Percentiles rank a stretch among this genome's conserved stretches.
Conservation (phyloP, 2,329 filamentous ascomycete species). For the Ophiognomonia clavigignenti-juglandacearum region DNA sequence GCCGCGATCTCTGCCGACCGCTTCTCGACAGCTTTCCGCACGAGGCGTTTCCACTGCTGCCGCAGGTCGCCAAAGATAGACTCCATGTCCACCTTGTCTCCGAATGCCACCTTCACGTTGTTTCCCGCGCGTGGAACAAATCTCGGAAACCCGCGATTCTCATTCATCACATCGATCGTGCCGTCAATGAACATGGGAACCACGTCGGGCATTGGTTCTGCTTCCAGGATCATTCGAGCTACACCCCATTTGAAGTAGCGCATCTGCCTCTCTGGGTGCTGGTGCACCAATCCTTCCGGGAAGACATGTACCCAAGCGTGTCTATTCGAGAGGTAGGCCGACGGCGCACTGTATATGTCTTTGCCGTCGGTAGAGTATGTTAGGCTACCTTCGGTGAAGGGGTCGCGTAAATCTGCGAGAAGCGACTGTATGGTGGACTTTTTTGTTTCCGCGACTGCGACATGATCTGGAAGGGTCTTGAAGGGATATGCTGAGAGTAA, state of each 20-base stretch:
- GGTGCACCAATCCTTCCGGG: slow-evolving; percentile 91
- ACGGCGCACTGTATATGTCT: slow-evolving; percentile 66
- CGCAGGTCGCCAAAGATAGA: slow-evolving; percentile 73
- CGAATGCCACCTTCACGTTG: slow-evolving; percentile 69
- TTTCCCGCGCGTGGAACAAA: slow-evolving; percentile 74
- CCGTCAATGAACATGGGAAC: slow-evolving; percentile 95
- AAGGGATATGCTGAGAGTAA: slow-evolving; percentile 64
- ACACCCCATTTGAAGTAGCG: slow-evolving; percentile 99
- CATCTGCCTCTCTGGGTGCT: slow-evolving; percentile 71
- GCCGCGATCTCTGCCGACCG: slow-evolving; percentile 25
- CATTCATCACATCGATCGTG: slow-evolving; percentile 82
- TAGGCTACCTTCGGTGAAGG: slow-evolving; percentile 42
- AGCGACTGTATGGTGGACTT: slow-evolving; percentile 15
- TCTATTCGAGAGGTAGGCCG: slow-evolving; percentile 63
- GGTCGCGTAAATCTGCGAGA: slow-evolving; percentile 31
- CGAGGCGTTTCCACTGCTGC: slow-evolving; percentile 66
- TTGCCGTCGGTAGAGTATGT: slow-evolving; percentile 62
- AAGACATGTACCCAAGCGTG: slow-evolving; percentile 92
- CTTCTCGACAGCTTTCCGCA: slow-evolving; percentile 46
- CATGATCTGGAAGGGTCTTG: slow-evolving; percentile 20
- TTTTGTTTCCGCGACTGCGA: slow-evolving; percentile 8
- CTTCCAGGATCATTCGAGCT: slow-evolving; percentile 84
- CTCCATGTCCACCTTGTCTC: slow-evolving; percentile 70
- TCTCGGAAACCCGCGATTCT: slow-evolving; percentile 72
- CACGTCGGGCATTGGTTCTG: slow-evolving; percentile 79